Evolutionary conservation across 2,329 filamentous ascomycete species (phyloP).

Genomic region (Arthrobotrys megalospora): DNA sequence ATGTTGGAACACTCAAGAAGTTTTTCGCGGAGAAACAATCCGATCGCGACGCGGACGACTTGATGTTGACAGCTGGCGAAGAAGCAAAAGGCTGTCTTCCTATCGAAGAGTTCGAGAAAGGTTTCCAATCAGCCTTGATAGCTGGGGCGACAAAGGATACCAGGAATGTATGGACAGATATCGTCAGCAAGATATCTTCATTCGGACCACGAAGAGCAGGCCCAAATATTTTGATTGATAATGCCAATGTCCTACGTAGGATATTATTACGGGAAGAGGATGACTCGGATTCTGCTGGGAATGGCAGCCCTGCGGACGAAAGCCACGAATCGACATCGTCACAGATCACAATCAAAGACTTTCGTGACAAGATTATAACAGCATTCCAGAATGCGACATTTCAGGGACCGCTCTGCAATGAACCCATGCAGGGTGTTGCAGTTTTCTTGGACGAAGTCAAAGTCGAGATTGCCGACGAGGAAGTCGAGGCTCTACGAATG

Average conservation of each 20-base stretch:
- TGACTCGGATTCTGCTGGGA: constrained; percentile 62
- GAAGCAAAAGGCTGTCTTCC: constrained; percentile 77
- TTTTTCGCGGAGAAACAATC: constrained; percentile 80
- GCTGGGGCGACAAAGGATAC: constrained; percentile 78
- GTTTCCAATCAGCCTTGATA: constrained; percentile 77
- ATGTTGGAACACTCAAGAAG: constrained; percentile 82
- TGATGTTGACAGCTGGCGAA: constrained; percentile 69
- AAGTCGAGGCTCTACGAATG: constrained; percentile 72
- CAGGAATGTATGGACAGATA: constrained; percentile 81
- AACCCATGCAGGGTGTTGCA: constrained; percentile 92
- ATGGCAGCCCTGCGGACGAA: constrained; percentile 62
- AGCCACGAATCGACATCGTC: constrained; percentile 65
- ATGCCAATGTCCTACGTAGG: constrained; percentile 70
- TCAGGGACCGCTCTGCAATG: constrained; percentile 90
- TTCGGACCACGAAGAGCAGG: constrained; percentile 90
- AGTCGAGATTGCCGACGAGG: constrained; percentile 73
- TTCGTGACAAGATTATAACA: constrained; percentile 91
- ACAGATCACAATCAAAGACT: constrained; percentile 72
- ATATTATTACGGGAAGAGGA: constrained; percentile 74
- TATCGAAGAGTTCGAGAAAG: constrained; percentile 80
- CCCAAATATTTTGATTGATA: constrained; percentile 89
- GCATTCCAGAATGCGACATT: constrained; percentile 93
- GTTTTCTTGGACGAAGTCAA: constrained; percentile 87
- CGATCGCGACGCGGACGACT: constrained; percentile 70
- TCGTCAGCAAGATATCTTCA: constrained; percentile 85